These are phyloP conservation scores for Penicillium flavigenum DNA, from an alignment of 495 filamentous ascomycete species.

Conservation along the genomic window DNA sequence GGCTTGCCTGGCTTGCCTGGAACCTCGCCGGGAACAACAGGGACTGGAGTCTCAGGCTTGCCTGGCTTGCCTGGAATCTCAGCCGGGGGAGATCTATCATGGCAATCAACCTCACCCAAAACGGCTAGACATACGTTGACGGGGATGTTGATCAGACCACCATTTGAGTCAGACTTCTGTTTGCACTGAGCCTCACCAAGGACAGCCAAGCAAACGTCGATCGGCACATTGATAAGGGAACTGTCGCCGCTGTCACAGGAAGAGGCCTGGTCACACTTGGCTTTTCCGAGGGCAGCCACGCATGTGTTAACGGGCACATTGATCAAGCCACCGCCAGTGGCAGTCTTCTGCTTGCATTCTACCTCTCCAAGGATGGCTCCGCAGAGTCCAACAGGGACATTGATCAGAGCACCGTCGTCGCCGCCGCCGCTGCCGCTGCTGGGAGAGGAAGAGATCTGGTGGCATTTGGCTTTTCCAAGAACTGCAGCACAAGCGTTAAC, in stretches of 20 bases:
- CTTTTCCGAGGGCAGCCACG: slow-evolving; percentile 28
- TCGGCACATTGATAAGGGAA: slow-evolving; percentile 34
- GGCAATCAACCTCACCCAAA: slow-evolving; percentile 28
- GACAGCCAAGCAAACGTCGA: slow-evolving; percentile 28
- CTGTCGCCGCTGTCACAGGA: slow-evolving; percentile 9
- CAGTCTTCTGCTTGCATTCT: slow-evolving; percentile 12
- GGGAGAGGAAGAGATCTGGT: slow-evolving; percentile 19
- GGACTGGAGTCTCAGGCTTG: too few species aligned
- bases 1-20: too few species aligned
- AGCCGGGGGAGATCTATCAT: slow-evolving; percentile 10
- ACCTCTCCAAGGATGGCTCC: slow-evolving; percentile 4
- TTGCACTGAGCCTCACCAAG: slow-evolving; percentile 18
- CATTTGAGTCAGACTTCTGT: not conserved
- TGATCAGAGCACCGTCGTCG: not conserved
- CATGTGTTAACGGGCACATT: slow-evolving; percentile 32
- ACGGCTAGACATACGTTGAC: slow-evolving; percentile 25
- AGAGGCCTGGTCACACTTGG: slow-evolving; percentile 34
- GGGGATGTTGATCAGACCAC: slow-evolving; percentile 16
- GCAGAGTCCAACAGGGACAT: slow-evolving; percentile 3
- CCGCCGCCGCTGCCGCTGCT: not conserved
- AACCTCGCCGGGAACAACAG: too few species aligned
- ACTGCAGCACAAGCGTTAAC: slow-evolving; percentile 27
- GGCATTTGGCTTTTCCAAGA: slow-evolving; percentile 33
- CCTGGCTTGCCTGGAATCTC: slow-evolving; percentile 9
- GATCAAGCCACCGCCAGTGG: slow-evolving; percentile 25